Percentiles rank a stretch among this genome's conserved stretches.
These are phyloP conservation scores for Coemansia sp. DNA, from an alignment of 192 early-diverging fungal species.

Conservation along the genomic window DNA sequence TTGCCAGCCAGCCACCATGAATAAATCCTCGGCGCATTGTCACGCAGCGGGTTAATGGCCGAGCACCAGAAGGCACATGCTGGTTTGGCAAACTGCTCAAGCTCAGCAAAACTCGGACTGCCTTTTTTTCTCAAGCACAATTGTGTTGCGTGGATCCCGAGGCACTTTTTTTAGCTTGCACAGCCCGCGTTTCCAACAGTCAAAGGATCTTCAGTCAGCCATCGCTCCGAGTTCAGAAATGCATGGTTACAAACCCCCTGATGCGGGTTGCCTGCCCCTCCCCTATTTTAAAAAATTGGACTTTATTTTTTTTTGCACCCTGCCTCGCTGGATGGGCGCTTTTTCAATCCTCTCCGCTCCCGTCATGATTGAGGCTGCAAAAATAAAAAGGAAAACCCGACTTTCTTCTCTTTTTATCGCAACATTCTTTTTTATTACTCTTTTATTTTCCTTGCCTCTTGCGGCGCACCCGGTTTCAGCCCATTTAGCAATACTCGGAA, in stretches of 20 bases:
- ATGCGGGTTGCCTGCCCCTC: slow-evolving; percentile 8
- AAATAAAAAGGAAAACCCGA: background rate
- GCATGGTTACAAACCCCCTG: slow-evolving; percentile 1
- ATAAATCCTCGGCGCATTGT: no score
- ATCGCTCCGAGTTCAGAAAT: background rate
- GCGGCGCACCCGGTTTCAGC: background rate
- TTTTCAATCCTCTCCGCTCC: slow-evolving; percentile 7
- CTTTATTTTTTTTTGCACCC: slow-evolving; percentile 3
- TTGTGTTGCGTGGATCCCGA: no score
- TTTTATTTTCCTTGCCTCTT: background rate
- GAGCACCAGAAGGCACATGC: no score
- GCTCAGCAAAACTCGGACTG: no score
- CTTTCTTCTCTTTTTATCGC: slow-evolving; percentile 3
- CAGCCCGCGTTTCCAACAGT: no score
- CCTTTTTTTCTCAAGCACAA: no score
- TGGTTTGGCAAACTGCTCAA: no score
- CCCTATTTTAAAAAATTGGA: slow-evolving; percentile 8
- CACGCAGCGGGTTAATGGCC: no score
- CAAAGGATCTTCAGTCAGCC: background rate
- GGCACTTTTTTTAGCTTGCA: no score
- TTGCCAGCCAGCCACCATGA: no score
- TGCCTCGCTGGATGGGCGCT: slow-evolving; percentile 2
- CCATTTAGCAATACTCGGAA: background rate
- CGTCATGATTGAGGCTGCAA: slow-evolving; percentile 1
- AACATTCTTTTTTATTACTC: slow-evolving; percentile 5